Evolutionary conservation across 352 stramenopile species (phyloP), one percentile per base, ranked within the genome.

Genomic region (Blastocystis sp.): DNA sequence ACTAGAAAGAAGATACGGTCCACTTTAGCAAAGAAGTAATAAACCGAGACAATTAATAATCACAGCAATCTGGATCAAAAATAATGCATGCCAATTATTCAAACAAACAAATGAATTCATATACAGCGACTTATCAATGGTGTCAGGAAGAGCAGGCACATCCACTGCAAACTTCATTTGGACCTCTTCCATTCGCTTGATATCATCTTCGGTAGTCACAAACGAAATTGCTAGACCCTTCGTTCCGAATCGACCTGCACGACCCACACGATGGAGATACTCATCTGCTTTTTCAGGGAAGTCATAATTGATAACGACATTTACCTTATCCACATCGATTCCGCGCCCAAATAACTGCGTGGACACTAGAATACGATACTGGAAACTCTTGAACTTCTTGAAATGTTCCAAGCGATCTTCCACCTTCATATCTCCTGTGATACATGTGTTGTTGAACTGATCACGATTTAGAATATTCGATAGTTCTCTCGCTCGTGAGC

Each of bases 261-360:
- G 95, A 89, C 97, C 97, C 26, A 92, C 94, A 90, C 97, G 95
- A 92, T 99, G 97, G 68, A 99, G 93, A 93, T 99, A 99, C 92
- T 98, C 95, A 93, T 99, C 97, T 56, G 93, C 94, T 91, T 95
- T 94, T 87, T 96, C 70, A 79, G 97, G 97, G 93, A 99, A 99
- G 92, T 99, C 97, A 92, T 99, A 99, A 94, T 99, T 99, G 91
- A 99, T 97, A 55, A 99, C 97, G 90, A 99, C 98, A 93, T 99
- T 99, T 68, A 99, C 97, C 91, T 96, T 95, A 93, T 99, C 96
- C 92, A 99, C 98, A 94, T 99, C 97, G 93, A 99, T 99, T 90
- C 97, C 97, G 93, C 97, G 96, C 69, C 97, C 97, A 91, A 99
- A 98, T 84, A 99, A 93, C 92, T 99, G 96, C 87, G 97, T 99